phyloP scores from a whole-genome alignment of 2,329 filamentous ascomycete genomes.

The Ploettnerulaceae sp. region DNA sequence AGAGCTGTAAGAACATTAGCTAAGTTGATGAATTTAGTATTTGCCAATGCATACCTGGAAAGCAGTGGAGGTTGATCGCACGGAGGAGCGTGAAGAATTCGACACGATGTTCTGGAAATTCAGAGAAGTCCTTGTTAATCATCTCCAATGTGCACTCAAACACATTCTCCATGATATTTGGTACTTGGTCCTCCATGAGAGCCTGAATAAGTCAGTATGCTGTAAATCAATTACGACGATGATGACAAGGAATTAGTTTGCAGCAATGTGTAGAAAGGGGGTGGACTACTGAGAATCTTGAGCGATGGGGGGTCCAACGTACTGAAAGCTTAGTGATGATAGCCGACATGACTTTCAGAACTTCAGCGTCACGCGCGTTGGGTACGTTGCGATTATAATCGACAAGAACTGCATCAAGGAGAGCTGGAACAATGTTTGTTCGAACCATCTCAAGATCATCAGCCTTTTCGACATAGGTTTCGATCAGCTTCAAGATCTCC shows the following conservation, averaged over 20 bases:
- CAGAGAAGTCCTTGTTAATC: slow-evolving; percentile 99
- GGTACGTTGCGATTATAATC: slow-evolving; percentile 98
- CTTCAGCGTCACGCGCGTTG: slow-evolving; percentile 91
- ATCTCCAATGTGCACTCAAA: slow-evolving; percentile 98
- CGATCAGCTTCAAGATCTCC: slow-evolving; percentile 96
- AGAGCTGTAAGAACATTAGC: slow-evolving; percentile 49
- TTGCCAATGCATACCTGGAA: slow-evolving; percentile 56
- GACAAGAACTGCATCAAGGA: slow-evolving; percentile 86
- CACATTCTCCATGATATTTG: slow-evolving; percentile 95
- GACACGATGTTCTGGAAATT: slow-evolving; percentile 97
- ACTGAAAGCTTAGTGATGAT: slow-evolving; percentile 96
- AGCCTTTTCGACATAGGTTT: slow-evolving; percentile 96
- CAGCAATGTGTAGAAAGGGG: slow-evolving; percentile 24
- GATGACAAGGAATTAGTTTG: slow-evolving; percentile 3
- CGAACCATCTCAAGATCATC: slow-evolving; percentile 94
- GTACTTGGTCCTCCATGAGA: slow-evolving; percentile 97
- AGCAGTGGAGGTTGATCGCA: slow-evolving; percentile 95
- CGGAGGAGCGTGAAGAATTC: slow-evolving; percentile 97
- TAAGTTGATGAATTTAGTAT: background rate
- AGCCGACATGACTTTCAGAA: slow-evolving; percentile 94
- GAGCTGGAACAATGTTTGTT: slow-evolving; percentile 88
- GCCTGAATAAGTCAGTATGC: slow-evolving; percentile 48
- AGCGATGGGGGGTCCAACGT: slow-evolving; percentile 52
- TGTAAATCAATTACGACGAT: background rate
- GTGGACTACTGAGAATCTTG: slow-evolving; percentile 43